Base-by-base conservation (phyloP, 345 rosid species). In the Salix purpurea region DNA sequence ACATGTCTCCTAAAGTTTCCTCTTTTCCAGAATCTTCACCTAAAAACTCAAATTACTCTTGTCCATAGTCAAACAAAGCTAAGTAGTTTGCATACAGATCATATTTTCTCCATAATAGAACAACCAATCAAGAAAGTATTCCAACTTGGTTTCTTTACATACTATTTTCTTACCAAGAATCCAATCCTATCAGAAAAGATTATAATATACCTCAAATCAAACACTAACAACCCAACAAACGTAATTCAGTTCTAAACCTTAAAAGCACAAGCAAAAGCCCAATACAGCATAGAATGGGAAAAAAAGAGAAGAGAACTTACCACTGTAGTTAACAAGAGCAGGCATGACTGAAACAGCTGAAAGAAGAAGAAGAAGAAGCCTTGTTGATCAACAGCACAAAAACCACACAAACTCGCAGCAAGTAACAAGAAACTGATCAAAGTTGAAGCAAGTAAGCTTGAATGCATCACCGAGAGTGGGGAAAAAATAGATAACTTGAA, bases 311-410 rank as follows among this genome's bases (percentile, higher is more conserved):
- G 15, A 58, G 2, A 50, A 52, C 87, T 78, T 75, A 87, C 94
- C 92, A 77, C 75, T 60, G 79, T 80, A 85, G 81, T 90, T 90
- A 70, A 90, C 88, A 68, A 90, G 88, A 80, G 92, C 78, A 78
- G 91, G 90, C 94, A 90, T 90, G 88, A 52, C 76, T 80, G 87
- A 80, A 76, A 52, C 75, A 23, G 30, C 28, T 28, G 58, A 73
- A 42, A 24, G 1, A 52, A 68, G 12, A 48, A 16, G 12, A 10
- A 71, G 71, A 76, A 85, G 75, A 76, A 78, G 26, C 28, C 73
- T 75, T 24, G 28, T 75, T 36, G 28, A 46, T 21, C 61, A 72
- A 83, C 83, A 78, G 46, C 73, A 71, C 28, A 54, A 50, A 76
- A 50, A 69, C 70, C 70, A 65, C 65, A 67, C 19, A 58, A 83